Evolutionary conservation across 2,329 filamentous ascomycete genomes (phyloP), one percentile per base, ranked within the genome.

Genomic region (Myrmaecium sp.): DNA sequence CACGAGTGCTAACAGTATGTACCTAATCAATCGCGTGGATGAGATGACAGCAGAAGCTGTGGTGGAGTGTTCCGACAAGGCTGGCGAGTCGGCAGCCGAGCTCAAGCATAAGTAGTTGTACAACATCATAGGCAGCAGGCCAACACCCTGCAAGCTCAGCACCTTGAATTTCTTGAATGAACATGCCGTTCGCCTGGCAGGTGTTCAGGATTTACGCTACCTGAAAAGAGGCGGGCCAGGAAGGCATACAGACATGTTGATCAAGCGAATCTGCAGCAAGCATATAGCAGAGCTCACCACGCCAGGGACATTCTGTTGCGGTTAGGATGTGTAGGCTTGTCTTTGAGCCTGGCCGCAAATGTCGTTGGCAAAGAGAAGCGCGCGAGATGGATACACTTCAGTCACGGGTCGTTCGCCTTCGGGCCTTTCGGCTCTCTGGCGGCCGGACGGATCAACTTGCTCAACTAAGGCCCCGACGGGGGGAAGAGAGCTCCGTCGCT

Each of bases 231-330:
- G n/a, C n/a, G n/a, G n/a, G n/a, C n/a, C n/a, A n/a, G n/a, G n/a
- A n/a, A n/a, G n/a, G n/a, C n/a, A n/a, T n/a, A n/a, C n/a, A n/a
- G n/a, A n/a, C n/a, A n/a, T n/a, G 33, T 62, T 1, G 59, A 63
- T 20, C 52, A 63, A 28, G 25, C 43, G 0, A 63, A 63, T 18
- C 58, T 59, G 4, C 62, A 54, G 54, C 59, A 62, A 26, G 28
- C 48, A 1, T 61, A 57, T 0, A 55, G 49, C 6, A 46, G 59
- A 0, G 44, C 58, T 2, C 59, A 63, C 20, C 59, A 63, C 30
- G 59, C 54, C 0, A 52, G 63, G 2, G 59, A 63, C 33, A 37
- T 63, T 4, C 30, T 62, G 2, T 49, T 59, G 6, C 35, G 62
- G 0, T 63, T 62, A 14, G 54, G 46, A 0, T 51, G 51, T 0